Base-by-base conservation (phyloP, 805 yeast genomes). In the Candida germanica region DNA sequence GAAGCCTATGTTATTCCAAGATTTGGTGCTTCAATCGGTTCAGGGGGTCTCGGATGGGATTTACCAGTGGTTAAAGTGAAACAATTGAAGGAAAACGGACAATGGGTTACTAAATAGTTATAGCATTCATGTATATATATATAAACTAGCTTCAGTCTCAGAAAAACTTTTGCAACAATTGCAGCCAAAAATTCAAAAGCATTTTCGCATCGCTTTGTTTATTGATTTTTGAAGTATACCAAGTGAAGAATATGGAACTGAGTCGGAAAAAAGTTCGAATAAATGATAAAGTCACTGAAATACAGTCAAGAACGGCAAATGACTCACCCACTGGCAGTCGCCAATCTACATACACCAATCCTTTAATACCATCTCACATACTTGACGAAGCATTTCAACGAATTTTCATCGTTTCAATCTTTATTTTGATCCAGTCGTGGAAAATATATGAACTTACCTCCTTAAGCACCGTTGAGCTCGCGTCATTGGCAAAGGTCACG, bases 1-100 rank as follows among this genome's bases (percentile, higher is more conserved):
- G 89, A 83, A 51, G 86, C 94, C 48, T 89, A 87, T 62, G 96
- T 89, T 11, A 80, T 87, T 33, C 97, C 98, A 1, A 65, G 96
- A 38, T 79, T 85, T 53, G 97, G 97, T 3, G 89, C 94, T 8
- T 72, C 79, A 5, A 68, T 82, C 28, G 95, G 95, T 8, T 72
- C 79, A 26, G 96, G 96, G 14, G 85, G 87, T 15, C 69, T 83
- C 18, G 96, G 96, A 6, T 91, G 96, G 95, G 96, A 91, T 49
- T 61, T 91, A 34, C 73, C 73, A 5, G 95, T 93, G 6, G 66
- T 82, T 18, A 82, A 87, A 54, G 93, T 88, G 2, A 66, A 66
- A 1, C 96, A 91, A 55, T 70, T 66, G 41, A 85, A 82, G 52
- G 57, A 66, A 5, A 61, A 71, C 23, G 93, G 94, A 0, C 66